A percentile compares a stretch with the other conserved stretches of the same genome.
phyloP scores from a whole-genome alignment of 306 rosid genomes.

The Lathyrus aphaca region DNA sequence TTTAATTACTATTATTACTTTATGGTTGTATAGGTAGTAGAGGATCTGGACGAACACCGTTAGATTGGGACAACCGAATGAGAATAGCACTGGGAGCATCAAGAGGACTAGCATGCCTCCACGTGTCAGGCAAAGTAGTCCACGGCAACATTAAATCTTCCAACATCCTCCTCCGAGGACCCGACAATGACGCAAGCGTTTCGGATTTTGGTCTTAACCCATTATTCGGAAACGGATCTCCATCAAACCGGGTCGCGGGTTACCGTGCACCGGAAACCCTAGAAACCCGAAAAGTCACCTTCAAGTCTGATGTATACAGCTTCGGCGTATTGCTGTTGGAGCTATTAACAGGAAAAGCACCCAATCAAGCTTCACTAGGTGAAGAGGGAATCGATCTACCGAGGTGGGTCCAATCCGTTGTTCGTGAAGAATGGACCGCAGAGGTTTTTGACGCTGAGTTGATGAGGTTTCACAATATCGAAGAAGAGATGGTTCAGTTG shows the following conservation, averaged over 20 bases:
- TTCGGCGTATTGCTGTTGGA: constrained; percentile 87
- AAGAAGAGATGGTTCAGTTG: constrained; percentile 97
- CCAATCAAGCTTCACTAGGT: constrained; percentile 88
- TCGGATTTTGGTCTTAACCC: constrained; percentile 89
- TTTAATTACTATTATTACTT: neutral
- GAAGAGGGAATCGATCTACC: constrained; percentile 97
- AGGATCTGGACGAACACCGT: constrained; percentile 92
- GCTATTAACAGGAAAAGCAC: constrained; percentile 91
- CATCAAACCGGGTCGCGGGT: constrained; percentile 81
- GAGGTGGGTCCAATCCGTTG: constrained; percentile 98
- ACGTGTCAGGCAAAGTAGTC: constrained; percentile 78
- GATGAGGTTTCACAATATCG: constrained; percentile 89
- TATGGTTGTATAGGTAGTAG: constrained; percentile 80
- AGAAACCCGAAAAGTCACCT: constrained; percentile 77
- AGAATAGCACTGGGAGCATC: constrained; percentile 73
- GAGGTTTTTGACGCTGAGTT: constrained; percentile 94
- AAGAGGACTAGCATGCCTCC: constrained; percentile 79
- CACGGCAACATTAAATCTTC: constrained; percentile 95
- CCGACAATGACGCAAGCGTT: constrained; percentile 64
- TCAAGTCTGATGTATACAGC: constrained; percentile 94
- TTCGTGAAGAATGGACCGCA: constrained; percentile 97
- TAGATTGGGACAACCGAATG: constrained; percentile 94
- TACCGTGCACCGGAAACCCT: constrained; percentile 86
- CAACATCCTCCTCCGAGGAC: constrained; percentile 72
- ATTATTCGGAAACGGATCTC: constrained; percentile 64